These are phyloP conservation scores for Clarireedia paspali DNA, from an alignment of 2,329 filamentous ascomycete genomes.

Conservation along the genomic window DNA sequence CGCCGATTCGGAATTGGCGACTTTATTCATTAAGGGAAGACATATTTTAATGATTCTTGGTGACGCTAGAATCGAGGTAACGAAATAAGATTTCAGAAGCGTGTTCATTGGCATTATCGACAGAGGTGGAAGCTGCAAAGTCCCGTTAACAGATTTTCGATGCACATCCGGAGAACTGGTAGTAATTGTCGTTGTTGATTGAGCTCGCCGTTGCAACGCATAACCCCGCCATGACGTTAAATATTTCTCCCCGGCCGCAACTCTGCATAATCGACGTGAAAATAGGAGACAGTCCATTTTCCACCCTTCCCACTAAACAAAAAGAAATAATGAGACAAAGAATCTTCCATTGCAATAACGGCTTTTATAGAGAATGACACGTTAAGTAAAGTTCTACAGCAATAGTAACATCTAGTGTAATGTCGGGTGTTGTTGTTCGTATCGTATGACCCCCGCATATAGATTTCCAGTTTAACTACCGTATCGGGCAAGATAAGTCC, in stretches of 20 bases:
- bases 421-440: background rate
- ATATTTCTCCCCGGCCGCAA: background rate
- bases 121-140: conserved; percentile 3
- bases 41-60: conserved; percentile 7
- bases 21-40: conserved; percentile 3
- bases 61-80: conserved; percentile 10
- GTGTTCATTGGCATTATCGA: conserved; percentile 10
- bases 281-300: background rate
- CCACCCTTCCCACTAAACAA: background rate
- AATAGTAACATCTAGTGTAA: background rate
- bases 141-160: background rate
- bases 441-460: conserved; percentile 3
- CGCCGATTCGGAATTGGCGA: conserved; percentile 3
- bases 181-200: background rate
- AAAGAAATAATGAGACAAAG: background rate
- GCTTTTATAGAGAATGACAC: background rate
- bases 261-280: background rate
- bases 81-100: conserved; percentile 5
- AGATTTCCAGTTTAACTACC: background rate
- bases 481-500: background rate
- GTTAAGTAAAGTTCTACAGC: background rate
- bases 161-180: background rate
- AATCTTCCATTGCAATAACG: background rate
- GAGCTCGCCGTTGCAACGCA: background rate
- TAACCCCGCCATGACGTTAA: background rate